A percentile compares a stretch with the other conserved stretches of the same genome.
Evolutionary conservation across 805 yeast species (phyloP).

Genomic region (Wickerhamiella lipophila): DNA sequence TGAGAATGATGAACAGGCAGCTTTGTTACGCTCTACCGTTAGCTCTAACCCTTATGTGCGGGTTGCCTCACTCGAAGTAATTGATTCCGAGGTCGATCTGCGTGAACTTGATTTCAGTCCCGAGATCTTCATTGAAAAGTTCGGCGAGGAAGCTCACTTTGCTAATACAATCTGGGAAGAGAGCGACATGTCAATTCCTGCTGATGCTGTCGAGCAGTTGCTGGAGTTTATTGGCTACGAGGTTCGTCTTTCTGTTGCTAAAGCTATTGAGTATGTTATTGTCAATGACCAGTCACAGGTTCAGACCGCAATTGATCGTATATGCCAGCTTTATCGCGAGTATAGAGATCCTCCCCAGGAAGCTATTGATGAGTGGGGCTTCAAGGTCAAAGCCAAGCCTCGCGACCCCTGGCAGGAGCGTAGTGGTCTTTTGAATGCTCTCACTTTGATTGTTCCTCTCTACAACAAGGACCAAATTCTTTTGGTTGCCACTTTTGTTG

Average conservation of each 20-base stretch:
- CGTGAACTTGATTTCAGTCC: constrained; percentile 38
- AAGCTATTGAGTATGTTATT: constrained; percentile 46
- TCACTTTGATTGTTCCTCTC: constrained; percentile 43
- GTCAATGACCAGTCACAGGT: constrained; percentile 26
- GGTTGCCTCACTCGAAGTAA: constrained; percentile 62
- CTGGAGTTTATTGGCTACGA: constrained; percentile 38
- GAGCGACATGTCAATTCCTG: constrained; percentile 26
- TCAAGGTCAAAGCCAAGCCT: constrained; percentile 49
- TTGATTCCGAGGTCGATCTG: constrained; percentile 63
- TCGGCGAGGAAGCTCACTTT: constrained; percentile 56
- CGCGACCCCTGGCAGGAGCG: constrained; percentile 77
- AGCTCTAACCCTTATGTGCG: constrained; percentile 62
- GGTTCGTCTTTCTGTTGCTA: constrained; percentile 63
- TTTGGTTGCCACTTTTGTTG: constrained; percentile 32
- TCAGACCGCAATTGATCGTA: constrained; percentile 30
- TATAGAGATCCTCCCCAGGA: constrained; percentile 41
- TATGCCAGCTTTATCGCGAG: constrained; percentile 49
- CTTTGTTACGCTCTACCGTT: constrained; percentile 42
- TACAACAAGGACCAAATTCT: constrained; percentile 24
- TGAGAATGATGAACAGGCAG: constrained; percentile 44
- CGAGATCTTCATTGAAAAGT: constrained; percentile 67
- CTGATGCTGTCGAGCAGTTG: constrained; percentile 36
- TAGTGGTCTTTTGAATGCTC: constrained; percentile 62
- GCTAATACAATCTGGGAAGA: constrained; percentile 84
- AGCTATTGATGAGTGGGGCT: constrained; percentile 59